phyloP scores from a whole-genome alignment of 106 monocot genomes.

The Xerophyta viscosa region DNA sequence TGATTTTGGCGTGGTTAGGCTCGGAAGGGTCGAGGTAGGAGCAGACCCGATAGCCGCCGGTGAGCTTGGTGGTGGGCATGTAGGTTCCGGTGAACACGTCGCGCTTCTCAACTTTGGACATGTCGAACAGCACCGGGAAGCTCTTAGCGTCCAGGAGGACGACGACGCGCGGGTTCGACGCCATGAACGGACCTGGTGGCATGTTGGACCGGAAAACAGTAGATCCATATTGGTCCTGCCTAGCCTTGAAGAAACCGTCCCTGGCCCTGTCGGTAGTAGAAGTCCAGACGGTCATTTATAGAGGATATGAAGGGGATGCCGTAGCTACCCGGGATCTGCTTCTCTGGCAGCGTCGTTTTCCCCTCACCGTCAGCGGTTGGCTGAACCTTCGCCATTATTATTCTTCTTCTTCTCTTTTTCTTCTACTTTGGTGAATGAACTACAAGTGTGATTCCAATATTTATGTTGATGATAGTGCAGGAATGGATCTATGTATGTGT shows the following conservation, averaged over 20 bases:
- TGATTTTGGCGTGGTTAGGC: conserved; percentile 30
- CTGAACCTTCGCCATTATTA: too few relatives aligned
- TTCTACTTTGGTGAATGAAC: too few relatives aligned
- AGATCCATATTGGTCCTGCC: conserved; percentile 20
- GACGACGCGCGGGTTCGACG: conserved; percentile 23
- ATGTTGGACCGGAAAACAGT: conserved; percentile 46
- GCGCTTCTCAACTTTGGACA: conserved; percentile 34
- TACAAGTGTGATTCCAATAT: too few relatives aligned
- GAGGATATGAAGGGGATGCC: conserved; percentile 34
- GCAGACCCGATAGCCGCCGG: conserved; percentile 46
- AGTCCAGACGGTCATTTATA: conserved; percentile 39
- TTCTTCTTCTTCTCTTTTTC: too few relatives aligned
- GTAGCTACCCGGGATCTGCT: conserved; percentile 11
- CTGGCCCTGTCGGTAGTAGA: conserved; percentile 30
- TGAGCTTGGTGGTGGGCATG: conserved; percentile 41
- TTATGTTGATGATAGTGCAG: too few relatives aligned
- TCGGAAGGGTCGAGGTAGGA: conserved; percentile 62
- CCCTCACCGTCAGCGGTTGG: too few relatives aligned
- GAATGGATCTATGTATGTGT: too few relatives aligned
- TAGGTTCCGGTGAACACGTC: conserved; percentile 38
- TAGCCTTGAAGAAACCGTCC: conserved; percentile 31
- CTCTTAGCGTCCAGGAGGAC: conserved; percentile 44
- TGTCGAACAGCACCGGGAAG: conserved; percentile 49
- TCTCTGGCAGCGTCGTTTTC: conserved; percentile 2
- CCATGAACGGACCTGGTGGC: conserved; percentile 52